Evolutionary conservation across 2,329 filamentous ascomycete genomes (phyloP), one percentile per base, ranked within the genome.

Genomic region (Pestalotiopsis sp.): DNA sequence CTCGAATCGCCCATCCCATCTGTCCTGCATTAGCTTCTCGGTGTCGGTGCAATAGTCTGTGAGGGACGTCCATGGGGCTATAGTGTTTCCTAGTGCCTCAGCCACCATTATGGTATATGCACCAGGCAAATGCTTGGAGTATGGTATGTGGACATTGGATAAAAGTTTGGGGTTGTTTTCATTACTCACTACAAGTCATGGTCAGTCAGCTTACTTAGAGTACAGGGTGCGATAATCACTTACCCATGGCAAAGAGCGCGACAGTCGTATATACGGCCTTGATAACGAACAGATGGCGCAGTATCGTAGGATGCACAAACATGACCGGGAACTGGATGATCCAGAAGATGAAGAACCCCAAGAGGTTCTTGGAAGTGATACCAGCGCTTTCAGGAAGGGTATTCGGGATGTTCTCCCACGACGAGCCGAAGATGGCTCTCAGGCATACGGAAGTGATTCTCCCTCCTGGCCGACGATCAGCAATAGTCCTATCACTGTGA

Each of bases 301-400:
- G 75, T 39, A 81, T 81, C 60, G 83, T 84, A 4, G 84, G 83
- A 63, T 85, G 83, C 71, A 86, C 83, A 68, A 83, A 79, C 60
- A 86, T 74, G 70, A 73, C 61, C 70, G 78, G 86, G 14, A 88
- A 75, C 70, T 87, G 85, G 0, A 86, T 73, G 0, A 85, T 75
- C 85, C 85, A 88, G 75, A 86, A 88, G 22, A 88, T 71, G 73
- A 88, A 84, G 71, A 87, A 88, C 13, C 81, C 81, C 14, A 86
- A 72, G 79, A 87, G 81, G 14, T 82, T 82, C 67, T 84, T 81
- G 1, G 83, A 84, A 3, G 81, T 82, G 57, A 86, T 85, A 20
- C 84, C 84, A 35, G 84, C 80, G 10, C 74, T 76, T 3, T 75
- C 77, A 0, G 83, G 82, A 1, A 87, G 80, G 14, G 79, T 77